These are phyloP conservation scores for Penicillium argentinense DNA, from an alignment of 495 filamentous ascomycete genomes.

Conservation along the genomic window DNA sequence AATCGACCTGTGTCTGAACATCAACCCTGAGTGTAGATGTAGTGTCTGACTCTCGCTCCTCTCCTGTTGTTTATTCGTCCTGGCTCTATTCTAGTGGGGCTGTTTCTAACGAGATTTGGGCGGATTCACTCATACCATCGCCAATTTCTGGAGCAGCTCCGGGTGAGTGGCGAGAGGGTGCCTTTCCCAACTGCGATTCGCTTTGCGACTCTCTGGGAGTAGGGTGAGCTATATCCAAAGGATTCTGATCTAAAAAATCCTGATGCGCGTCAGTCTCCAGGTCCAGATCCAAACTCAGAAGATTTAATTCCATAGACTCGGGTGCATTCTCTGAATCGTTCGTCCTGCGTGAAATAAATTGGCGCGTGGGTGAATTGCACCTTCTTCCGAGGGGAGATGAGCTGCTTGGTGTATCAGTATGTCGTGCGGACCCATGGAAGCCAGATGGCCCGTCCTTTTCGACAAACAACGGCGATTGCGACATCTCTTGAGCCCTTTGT, in stretches of 20 bases:
- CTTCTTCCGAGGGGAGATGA: no score
- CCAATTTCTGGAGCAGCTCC: neutral
- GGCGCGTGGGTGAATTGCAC: no score
- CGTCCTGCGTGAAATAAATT: neutral
- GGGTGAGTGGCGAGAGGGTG: neutral
- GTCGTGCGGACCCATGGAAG: no score
- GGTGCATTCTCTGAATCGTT: neutral
- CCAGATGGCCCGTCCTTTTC: no score
- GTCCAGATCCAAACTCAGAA: no score
- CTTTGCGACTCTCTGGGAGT: neutral
- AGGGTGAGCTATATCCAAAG: neutral
- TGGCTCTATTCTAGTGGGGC: neutral
- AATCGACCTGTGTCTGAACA: neutral
- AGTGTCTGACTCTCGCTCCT: neutral
- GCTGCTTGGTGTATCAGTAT: no score
- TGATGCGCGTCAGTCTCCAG: neutral
- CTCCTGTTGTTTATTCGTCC: conserved; percentile 1
- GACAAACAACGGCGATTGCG: no score
- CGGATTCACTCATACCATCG: conserved; percentile 4
- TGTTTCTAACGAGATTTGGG: conserved; percentile 1
- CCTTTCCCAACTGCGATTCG: neutral
- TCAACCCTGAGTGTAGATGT: neutral
- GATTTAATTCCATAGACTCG: neutral
- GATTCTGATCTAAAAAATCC: neutral
- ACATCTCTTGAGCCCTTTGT: no score